Percentiles rank a stretch among this genome's conserved stretches.
These are phyloP conservation scores for Citrus inodora DNA, from an alignment of 345 rosid genomes.

Conservation along the genomic window DNA sequence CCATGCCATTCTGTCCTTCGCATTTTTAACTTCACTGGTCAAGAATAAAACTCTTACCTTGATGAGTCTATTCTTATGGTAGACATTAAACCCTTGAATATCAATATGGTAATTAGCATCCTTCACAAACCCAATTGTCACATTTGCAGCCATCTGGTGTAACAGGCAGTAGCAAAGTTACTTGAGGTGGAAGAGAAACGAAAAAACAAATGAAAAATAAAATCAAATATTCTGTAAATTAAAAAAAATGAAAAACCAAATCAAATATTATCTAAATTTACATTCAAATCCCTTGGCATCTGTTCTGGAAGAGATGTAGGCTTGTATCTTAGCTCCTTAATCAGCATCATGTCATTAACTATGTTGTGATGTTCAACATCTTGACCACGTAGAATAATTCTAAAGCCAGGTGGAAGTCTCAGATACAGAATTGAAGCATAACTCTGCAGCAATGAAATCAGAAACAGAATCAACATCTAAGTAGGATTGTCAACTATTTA, in stretches of 20 bases:
- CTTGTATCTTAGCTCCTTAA: conserved; percentile 37
- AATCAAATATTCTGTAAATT: not conserved
- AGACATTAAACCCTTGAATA: conserved; percentile 79
- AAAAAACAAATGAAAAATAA: not conserved
- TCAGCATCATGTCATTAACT: conserved; percentile 59
- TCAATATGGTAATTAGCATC: conserved; percentile 70
- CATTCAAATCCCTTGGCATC: conserved; percentile 27
- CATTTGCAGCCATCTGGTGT: conserved; percentile 47
- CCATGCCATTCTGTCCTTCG: not conserved
- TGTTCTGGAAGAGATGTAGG: conserved; percentile 37
- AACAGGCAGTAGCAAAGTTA: not conserved
- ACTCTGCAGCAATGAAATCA: conserved; percentile 36
- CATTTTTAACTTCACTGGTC: not conserved
- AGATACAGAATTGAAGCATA: conserved; percentile 83
- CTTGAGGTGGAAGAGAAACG: not conserved
- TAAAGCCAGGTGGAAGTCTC: conserved; percentile 50
- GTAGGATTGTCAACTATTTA: not conserved
- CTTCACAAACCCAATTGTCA: conserved; percentile 74
- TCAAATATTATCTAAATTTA: conserved; percentile 6
- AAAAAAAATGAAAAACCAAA: not conserved
- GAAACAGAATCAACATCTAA: not conserved
- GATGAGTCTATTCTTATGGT: conserved; percentile 77
- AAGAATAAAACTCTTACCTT: conserved; percentile 38
- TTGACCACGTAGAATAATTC: conserved; percentile 51
- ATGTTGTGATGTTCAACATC: conserved; percentile 58